phyloP scores from a whole-genome alignment of 2,329 filamentous ascomycete species.

The Microcyclosporella mali region DNA sequence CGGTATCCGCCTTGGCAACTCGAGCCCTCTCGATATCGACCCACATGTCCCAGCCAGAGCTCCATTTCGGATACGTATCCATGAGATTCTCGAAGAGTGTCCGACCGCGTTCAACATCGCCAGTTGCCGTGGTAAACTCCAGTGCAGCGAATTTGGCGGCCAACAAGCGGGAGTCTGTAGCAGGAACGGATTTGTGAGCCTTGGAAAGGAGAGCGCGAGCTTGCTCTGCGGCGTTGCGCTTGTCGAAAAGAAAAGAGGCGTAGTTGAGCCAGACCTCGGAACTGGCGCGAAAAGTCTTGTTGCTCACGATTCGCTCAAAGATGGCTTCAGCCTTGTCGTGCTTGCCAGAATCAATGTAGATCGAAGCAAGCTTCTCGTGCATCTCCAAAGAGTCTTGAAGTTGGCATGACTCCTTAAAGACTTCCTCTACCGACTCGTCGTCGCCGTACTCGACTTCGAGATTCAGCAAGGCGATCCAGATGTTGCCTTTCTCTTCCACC shows the following conservation, averaged over 20 bases:
- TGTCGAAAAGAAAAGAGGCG: constrained; percentile 82
- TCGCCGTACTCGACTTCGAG: constrained; percentile 78
- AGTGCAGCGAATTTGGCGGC: constrained; percentile 85
- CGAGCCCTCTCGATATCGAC: constrained; percentile 65
- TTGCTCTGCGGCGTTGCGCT: constrained; percentile 61
- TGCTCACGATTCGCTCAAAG: constrained; percentile 82
- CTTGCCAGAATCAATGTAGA: constrained; percentile 90
- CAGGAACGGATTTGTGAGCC: constrained; percentile 74
- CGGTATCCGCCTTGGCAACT: constrained; percentile 27
- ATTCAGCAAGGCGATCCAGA: constrained; percentile 93
- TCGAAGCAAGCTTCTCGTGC: constrained; percentile 81
- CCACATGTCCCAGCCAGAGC: constrained; percentile 89
- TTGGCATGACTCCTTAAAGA: constrained; percentile 87
- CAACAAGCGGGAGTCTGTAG: constrained; percentile 62
- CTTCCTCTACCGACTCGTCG: constrained; percentile 72
- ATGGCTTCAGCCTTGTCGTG: constrained; percentile 78
- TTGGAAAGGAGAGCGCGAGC: constrained; percentile 73
- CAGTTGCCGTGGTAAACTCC: constrained; percentile 78
- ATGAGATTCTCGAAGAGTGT: constrained; percentile 91
- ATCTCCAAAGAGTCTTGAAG: constrained; percentile 90
- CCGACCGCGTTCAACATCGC: constrained; percentile 82
- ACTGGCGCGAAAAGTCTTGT: constrained; percentile 68
- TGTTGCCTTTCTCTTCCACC: constrained; percentile 85
- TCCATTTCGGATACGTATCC: constrained; percentile 76
- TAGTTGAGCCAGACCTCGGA: constrained; percentile 90